Evolutionary conservation across 2,329 filamentous ascomycete genomes (phyloP).

Genomic region (Incumbomyces delicatus): DNA sequence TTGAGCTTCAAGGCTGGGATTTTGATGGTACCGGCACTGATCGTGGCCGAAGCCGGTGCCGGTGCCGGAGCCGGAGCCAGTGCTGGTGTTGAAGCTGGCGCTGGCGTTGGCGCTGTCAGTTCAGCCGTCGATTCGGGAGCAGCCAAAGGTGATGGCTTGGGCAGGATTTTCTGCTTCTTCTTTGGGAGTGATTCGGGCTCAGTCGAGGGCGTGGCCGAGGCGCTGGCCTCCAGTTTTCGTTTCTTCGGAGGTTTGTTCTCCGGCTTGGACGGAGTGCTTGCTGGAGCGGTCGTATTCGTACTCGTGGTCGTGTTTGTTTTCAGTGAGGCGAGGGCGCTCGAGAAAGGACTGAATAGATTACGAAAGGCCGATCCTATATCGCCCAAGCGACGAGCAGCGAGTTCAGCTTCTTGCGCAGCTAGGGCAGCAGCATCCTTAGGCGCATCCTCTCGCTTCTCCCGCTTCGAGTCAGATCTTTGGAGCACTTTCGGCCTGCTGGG

Average conservation of each 20-base stretch:
- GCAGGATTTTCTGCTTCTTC: constrained; percentile 30
- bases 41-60: constrained; percentile 25
- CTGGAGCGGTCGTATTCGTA: constrained; percentile 17
- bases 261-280: constrained; percentile 13
- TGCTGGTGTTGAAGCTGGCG: no score
- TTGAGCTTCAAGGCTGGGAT: constrained; percentile 19
- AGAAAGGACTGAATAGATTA: constrained; percentile 25
- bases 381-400: constrained; percentile 29
- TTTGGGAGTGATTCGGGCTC: constrained; percentile 23
- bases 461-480: constrained; percentile 53
- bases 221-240: constrained; percentile 42
- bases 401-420: constrained; percentile 29
- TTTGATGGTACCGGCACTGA: constrained; percentile 18
- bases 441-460: constrained; percentile 47
- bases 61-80: no score
- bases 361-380: constrained; percentile 30
- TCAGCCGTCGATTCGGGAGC: constrained; percentile 28
- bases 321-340: constrained; percentile 19
- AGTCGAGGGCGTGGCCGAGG: constrained; percentile 20
- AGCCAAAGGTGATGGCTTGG: constrained; percentile 24
- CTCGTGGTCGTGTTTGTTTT: constrained; percentile 20
- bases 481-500: constrained; percentile 9
- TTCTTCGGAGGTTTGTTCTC: constrained; percentile 33
- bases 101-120: constrained; percentile 26
- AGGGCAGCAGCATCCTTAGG: constrained; percentile 32